phyloP scores from a whole-genome alignment of 2,329 filamentous ascomycete species.

The Berkeleyomyces rouxiae region DNA sequence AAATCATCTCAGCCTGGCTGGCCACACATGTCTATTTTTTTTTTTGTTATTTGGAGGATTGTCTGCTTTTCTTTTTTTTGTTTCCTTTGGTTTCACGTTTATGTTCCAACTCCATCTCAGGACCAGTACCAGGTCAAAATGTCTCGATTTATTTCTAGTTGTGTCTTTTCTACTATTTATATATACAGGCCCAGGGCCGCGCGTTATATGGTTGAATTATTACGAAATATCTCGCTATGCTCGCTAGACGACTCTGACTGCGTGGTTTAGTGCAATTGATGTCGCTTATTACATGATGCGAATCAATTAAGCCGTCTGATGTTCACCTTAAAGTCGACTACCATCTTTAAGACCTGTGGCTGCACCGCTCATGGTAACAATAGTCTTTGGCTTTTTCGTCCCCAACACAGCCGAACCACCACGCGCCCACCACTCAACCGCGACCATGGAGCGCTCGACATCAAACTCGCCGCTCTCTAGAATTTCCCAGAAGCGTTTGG shows the following conservation, averaged over 20 bases:
- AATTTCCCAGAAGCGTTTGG: conserved; percentile 62
- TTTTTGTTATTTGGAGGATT: neutral
- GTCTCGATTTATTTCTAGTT: neutral
- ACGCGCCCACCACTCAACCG: conserved; percentile 67
- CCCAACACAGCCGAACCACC: conserved; percentile 34
- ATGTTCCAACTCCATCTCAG: neutral
- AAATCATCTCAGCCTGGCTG: neutral
- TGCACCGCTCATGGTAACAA: conserved; percentile 39
- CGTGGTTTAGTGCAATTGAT: too few relatives aligned
- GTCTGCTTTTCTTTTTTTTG: neutral
- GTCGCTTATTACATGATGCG: too few relatives aligned
- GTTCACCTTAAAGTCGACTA: neutral
- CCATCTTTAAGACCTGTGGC: conserved; percentile 9
- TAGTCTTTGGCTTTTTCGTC: conserved; percentile 17
- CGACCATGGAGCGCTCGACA: conserved; percentile 61
- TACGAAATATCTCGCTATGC: too few relatives aligned
- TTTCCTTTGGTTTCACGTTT: neutral
- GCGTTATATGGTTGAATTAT: too few relatives aligned
- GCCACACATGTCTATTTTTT: neutral
- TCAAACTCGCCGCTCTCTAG: conserved; percentile 75
- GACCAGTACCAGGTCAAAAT: neutral
- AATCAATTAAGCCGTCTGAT: neutral
- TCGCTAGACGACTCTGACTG: too few relatives aligned
- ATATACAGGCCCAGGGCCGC: neutral
- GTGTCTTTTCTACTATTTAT: neutral